Percentiles rank a stretch among this genome's conserved stretches.
These are phyloP conservation scores for Ballota nigra DNA, from an alignment of 257 asterid species.

Conservation along the genomic window DNA sequence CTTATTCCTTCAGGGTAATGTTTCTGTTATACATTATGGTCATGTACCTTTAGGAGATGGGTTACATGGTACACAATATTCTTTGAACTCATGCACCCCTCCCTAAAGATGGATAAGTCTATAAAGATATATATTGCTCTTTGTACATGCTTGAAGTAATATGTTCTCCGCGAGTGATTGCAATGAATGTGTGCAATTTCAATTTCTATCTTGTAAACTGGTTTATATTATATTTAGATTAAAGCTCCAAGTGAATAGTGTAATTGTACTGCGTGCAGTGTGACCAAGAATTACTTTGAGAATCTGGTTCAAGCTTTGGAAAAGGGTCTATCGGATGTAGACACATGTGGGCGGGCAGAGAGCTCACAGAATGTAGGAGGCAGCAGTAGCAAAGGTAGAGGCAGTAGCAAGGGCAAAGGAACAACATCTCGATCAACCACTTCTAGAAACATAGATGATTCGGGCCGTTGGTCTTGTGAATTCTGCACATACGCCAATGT, in stretches of 20 bases:
- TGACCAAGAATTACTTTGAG: conserved; percentile 89
- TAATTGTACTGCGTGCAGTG: conserved; percentile 49
- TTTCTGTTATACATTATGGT: not conserved
- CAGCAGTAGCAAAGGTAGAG: conserved; percentile 54
- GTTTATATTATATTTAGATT: not conserved
- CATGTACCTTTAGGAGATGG: not conserved
- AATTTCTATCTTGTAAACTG: not conserved
- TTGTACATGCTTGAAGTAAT: not conserved
- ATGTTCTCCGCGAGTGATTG: not conserved
- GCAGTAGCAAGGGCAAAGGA: conserved; percentile 59
- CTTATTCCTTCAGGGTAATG: not conserved
- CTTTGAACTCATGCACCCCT: not conserved
- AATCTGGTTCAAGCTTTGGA: conserved; percentile 88
- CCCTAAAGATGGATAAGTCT: not conserved
- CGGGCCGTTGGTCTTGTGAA: conserved; percentile 76
- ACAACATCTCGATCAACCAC: conserved; percentile 56
- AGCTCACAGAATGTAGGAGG: conserved; percentile 58
- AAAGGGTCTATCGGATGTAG: conserved; percentile 84
- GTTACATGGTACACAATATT: not conserved
- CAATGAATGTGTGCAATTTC: not conserved
- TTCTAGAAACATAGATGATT: conserved; percentile 53
- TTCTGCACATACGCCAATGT: conserved; percentile 70
- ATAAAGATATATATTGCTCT: not conserved
- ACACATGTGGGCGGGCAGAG: conserved; percentile 49
- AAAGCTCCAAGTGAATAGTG: not conserved